Evolutionary conservation across 2,329 filamentous ascomycete genomes (phyloP).

Genomic region (Hyphodiscus sp.): DNA sequence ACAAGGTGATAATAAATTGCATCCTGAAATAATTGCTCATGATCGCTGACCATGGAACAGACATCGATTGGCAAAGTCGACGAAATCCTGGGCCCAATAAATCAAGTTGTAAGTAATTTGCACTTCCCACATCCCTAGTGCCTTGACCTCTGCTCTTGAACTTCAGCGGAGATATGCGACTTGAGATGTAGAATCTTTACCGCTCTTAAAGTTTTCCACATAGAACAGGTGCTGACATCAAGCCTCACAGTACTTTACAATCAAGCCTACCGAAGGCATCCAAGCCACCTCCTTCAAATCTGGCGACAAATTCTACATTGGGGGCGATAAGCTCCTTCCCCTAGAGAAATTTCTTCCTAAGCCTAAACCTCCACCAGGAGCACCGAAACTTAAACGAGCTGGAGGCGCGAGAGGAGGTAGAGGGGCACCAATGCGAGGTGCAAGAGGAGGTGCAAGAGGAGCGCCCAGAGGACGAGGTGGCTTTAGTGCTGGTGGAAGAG

Average conservation of each 20-base stretch:
- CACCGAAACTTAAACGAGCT: conserved; percentile 62
- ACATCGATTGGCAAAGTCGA: conserved; percentile 93
- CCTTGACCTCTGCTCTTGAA: too few relatives aligned
- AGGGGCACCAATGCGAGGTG: conserved; percentile 37
- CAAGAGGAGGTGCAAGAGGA: conserved; percentile 40
- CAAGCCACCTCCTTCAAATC: conserved; percentile 90
- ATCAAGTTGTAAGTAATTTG: conserved; percentile 56
- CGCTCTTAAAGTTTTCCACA: background rate
- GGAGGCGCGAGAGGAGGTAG: conserved; percentile 50
- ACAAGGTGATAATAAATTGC: conserved; percentile 58
- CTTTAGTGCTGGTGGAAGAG: conserved; percentile 36
- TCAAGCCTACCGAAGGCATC: conserved; percentile 95
- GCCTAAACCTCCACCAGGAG: conserved; percentile 68
- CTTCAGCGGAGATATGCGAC: too few relatives aligned
- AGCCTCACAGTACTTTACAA: conserved; percentile 66
- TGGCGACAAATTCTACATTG: conserved; percentile 97
- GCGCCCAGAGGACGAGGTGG: conserved; percentile 48
- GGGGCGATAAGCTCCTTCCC: conserved; percentile 86
- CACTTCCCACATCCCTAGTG: background rate
- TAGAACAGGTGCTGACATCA: background rate
- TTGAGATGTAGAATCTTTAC: too few relatives aligned
- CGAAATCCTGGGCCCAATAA: conserved; percentile 94
- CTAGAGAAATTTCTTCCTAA: conserved; percentile 95
- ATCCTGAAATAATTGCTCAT: conserved; percentile 3
- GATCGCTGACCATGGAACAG: conserved; percentile 33